phyloP scores from a whole-genome alignment of 805 yeast genomes.

The Nakazawaea wickerhamii region DNA sequence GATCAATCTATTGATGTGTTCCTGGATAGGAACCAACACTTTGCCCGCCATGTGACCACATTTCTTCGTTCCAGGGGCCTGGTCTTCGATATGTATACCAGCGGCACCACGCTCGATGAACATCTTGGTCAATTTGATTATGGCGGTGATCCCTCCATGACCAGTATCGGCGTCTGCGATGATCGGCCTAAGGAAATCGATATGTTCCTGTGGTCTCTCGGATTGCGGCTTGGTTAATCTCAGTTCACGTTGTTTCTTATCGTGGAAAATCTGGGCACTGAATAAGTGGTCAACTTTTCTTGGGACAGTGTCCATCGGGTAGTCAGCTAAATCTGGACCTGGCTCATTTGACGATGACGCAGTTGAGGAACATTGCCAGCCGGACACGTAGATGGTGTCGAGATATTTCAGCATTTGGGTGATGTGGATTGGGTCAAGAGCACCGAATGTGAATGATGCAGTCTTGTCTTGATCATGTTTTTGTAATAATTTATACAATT shows the following conservation, averaged over 20 bases:
- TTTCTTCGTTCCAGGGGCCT: slow-evolving; percentile 97
- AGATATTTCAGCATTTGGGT: slow-evolving; percentile 95
- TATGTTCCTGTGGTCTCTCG: slow-evolving; percentile 66
- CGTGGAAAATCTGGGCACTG: slow-evolving; percentile 96
- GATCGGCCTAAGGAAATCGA: slow-evolving; percentile 89
- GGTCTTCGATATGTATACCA: slow-evolving; percentile 97
- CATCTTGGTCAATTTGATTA: slow-evolving; percentile 90
- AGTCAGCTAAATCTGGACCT: slow-evolving; percentile 96
- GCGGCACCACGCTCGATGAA: slow-evolving; percentile 98
- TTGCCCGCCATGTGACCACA: slow-evolving; percentile 99
- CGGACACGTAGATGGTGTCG: slow-evolving; percentile 90
- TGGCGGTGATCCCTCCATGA: slow-evolving; percentile 97
- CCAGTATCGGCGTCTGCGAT: slow-evolving; percentile 99
- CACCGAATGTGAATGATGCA: slow-evolving; percentile 88
- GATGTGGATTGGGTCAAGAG: slow-evolving; percentile 91
- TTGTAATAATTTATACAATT: slow-evolving; percentile 62
- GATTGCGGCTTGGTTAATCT: slow-evolving; percentile 56
- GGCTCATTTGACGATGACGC: slow-evolving; percentile 98
- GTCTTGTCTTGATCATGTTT: slow-evolving; percentile 72
- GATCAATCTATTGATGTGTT: slow-evolving; percentile 89
- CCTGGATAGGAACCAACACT: slow-evolving; percentile 95
- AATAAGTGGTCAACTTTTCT: slow-evolving; percentile 96
- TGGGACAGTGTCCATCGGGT: slow-evolving; percentile 98
- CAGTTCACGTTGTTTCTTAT: slow-evolving; percentile 90
- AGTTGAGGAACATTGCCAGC: slow-evolving; percentile 98